A percentile compares a stretch with the other conserved stretches of the same genome.
Conservation (phyloP, 345 rosid species). For the Draba incana region DNA sequence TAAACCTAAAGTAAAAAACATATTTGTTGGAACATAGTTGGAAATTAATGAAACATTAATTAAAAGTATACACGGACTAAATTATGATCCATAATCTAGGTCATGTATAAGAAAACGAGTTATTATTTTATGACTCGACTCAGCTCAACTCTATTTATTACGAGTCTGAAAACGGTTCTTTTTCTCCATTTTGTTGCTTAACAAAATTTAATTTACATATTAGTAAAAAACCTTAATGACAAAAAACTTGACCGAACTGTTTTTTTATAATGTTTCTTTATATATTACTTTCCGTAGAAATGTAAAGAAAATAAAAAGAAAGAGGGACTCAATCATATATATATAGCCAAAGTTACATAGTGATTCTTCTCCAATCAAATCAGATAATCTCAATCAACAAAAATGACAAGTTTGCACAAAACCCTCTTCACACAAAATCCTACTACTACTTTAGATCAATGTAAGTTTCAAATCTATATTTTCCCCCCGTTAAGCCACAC, state of each 20-base stretch:
- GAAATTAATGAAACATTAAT: too few species aligned
- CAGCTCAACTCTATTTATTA: too few species aligned
- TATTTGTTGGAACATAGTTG: too few species aligned
- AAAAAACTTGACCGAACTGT: constrained; percentile 19
- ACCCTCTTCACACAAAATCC: constrained; percentile 39
- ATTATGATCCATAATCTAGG: too few species aligned
- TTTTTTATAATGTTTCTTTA: constrained; percentile 29
- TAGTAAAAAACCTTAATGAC: not conserved
- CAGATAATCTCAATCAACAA: constrained; percentile 38
- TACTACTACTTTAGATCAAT: constrained; percentile 31
- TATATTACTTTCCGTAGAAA: constrained; percentile 19
- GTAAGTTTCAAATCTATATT: constrained; percentile 15
- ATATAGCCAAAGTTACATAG: constrained; percentile 42
- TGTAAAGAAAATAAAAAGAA: constrained; percentile 12
- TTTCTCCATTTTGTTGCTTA: too few species aligned
- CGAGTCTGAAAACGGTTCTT: too few species aligned
- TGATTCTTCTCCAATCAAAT: constrained; percentile 40
- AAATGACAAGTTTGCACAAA: constrained; percentile 43
- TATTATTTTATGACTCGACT: too few species aligned
- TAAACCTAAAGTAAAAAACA: too few species aligned
- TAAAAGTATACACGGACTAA: too few species aligned
- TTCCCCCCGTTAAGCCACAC: not conserved
- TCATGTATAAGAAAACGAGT: too few species aligned
- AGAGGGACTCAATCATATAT: constrained; percentile 21
- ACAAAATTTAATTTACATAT: not conserved